Evolutionary conservation across 208 protist genomes (phyloP).

Genomic region (Acanthamoeba triangularis): DNA sequence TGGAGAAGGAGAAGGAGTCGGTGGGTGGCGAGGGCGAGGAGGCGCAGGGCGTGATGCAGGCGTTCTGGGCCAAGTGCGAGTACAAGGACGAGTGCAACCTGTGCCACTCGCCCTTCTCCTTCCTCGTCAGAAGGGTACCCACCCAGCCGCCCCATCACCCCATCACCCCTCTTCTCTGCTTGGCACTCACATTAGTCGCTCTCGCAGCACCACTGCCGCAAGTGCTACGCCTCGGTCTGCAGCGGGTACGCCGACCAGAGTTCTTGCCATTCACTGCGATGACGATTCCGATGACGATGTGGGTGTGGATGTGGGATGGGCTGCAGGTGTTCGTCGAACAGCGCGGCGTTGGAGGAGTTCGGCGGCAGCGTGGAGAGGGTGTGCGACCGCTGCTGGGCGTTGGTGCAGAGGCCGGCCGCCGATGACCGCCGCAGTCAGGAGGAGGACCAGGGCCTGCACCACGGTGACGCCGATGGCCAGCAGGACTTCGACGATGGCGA

Average conservation of each 20-base stretch:
- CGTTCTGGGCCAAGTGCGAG: conserved; percentile 55
- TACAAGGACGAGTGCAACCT: conserved; percentile 56
- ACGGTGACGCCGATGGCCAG: not conserved
- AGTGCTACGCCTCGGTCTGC: conserved; percentile 23
- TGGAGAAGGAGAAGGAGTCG: not conserved
- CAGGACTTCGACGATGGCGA: too few relatives aligned
- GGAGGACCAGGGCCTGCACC: not conserved
- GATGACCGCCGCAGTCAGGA: not conserved
- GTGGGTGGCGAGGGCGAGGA: not conserved
- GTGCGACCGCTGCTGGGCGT: conserved; percentile 38
- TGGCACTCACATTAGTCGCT: not conserved
- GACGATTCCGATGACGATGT: not conserved
- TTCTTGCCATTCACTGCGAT: not conserved
- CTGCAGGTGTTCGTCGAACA: not conserved
- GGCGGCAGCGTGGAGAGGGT: conserved; percentile 29
- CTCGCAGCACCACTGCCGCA: conserved; percentile 44
- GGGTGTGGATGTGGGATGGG: not conserved
- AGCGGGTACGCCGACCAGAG: not conserved
- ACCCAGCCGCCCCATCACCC: too few relatives aligned
- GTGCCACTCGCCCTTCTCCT: conserved; percentile 7
- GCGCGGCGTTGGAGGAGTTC: conserved; percentile 12
- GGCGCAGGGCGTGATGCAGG: not conserved
- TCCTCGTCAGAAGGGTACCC: conserved; percentile 55
- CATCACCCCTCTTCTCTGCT: not conserved
- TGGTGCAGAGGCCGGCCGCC: not conserved